Conservation (phyloP, 805 yeast genomes). For the Pichia gijzeniarum region DNA sequence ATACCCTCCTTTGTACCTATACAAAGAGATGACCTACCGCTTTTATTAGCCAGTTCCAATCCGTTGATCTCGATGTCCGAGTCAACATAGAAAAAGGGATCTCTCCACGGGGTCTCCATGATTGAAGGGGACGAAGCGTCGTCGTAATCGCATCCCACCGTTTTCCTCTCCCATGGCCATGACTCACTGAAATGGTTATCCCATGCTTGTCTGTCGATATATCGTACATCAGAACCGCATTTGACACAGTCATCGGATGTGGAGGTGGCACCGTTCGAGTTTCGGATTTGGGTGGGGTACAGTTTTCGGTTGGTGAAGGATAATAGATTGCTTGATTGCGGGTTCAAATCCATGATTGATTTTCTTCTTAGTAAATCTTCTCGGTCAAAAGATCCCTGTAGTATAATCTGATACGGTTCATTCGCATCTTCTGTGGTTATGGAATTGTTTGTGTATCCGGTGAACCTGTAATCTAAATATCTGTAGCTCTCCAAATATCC, state of each 20-base stretch:
- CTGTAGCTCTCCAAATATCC: slow-evolving; percentile 10
- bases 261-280: neutral
- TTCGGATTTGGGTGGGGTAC: slow-evolving; percentile 1
- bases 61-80: slow-evolving; percentile 48
- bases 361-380: slow-evolving; percentile 3
- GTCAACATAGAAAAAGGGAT: slow-evolving; percentile 21
- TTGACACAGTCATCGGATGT: neutral
- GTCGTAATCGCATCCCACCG: neutral
- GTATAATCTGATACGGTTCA: neutral
- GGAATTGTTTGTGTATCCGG: neutral
- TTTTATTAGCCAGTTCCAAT: slow-evolving; percentile 48
- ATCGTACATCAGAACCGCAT: neutral
- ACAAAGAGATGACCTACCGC: slow-evolving; percentile 39
- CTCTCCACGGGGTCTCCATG: slow-evolving; percentile 12
- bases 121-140: neutral
- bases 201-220: neutral
- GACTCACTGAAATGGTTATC: neutral
- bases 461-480: neutral
- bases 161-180: slow-evolving; percentile 10
- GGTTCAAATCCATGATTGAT: neutral
- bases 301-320: neutral
- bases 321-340: neutral
- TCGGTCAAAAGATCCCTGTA: slow-evolving; percentile 9
- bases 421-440: neutral
- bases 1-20: slow-evolving; percentile 67